Percentiles rank a stretch among this genome's conserved stretches.
Evolutionary conservation across 2,329 filamentous ascomycete genomes (phyloP).

Genomic region (Polychaeton citri): DNA sequence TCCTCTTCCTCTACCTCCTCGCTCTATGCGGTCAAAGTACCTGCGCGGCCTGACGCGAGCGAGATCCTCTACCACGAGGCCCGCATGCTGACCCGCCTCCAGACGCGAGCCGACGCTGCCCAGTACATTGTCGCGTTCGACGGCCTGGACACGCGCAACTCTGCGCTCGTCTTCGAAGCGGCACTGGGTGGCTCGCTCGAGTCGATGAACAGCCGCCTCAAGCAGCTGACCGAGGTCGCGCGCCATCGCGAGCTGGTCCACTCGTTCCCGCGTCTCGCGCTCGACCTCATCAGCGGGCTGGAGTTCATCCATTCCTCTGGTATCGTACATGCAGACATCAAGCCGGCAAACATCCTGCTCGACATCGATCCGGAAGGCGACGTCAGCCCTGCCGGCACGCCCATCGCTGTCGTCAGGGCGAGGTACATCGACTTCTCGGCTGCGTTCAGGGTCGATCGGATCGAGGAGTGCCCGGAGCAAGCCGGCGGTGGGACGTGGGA

Average conservation of each 20-base stretch:
- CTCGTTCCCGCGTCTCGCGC: constrained; percentile 27
- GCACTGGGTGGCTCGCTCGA: constrained; percentile 20
- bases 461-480: constrained; percentile 1
- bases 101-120: constrained; percentile 6
- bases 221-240: constrained; percentile 18
- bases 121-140: constrained; percentile 20
- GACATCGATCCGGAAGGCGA: constrained; percentile 11
- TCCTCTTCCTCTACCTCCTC: constrained; percentile 2
- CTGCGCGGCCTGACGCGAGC: constrained; percentile 18
- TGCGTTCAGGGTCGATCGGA: constrained; percentile 16
- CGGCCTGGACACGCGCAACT: constrained; percentile 18
- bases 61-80: constrained; percentile 23
- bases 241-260: constrained; percentile 23
- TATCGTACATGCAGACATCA: constrained; percentile 34
- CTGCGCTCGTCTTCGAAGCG: constrained; percentile 20
- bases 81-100: constrained; percentile 18
- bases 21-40: constrained; percentile 21
- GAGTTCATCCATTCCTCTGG: constrained; percentile 27
- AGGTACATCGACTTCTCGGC: constrained; percentile 32
- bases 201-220: constrained; percentile 13
- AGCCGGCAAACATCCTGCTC: constrained; percentile 34
- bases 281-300: constrained; percentile 26
- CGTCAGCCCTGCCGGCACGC: constrained; percentile 1
- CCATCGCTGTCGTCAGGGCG: constrained; percentile 13
- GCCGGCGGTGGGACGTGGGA: constrained; percentile 34